These are phyloP conservation scores for Potentilla sterilis DNA, from an alignment of 306 rosid genomes.

Conservation along the genomic window DNA sequence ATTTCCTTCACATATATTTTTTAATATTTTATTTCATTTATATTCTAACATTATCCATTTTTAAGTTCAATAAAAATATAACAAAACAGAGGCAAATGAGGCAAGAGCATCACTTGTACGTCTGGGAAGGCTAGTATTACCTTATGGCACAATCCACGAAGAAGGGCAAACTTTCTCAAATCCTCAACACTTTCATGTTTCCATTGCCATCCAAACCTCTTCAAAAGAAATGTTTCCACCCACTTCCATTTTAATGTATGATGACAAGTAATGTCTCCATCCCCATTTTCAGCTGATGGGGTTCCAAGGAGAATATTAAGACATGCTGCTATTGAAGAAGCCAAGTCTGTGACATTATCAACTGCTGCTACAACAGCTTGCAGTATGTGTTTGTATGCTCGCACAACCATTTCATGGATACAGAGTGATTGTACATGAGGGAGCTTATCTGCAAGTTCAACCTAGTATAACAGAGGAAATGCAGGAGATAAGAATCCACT, in stretches of 20 bases:
- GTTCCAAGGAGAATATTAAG: slow-evolving; percentile 80
- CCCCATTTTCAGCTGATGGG: slow-evolving; percentile 50
- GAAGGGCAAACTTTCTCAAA: slow-evolving; percentile 81
- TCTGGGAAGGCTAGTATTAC: slow-evolving; percentile 30
- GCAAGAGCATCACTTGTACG: neutral
- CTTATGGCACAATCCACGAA: slow-evolving; percentile 95
- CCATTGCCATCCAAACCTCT: slow-evolving; percentile 92
- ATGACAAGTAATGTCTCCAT: slow-evolving; percentile 44
- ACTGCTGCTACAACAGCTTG: slow-evolving; percentile 90
- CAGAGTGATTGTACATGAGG: slow-evolving; percentile 97
- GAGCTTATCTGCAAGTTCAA: slow-evolving; percentile 95
- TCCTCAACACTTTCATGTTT: slow-evolving; percentile 59
- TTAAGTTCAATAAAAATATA: neutral
- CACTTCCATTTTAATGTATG: slow-evolving; percentile 76
- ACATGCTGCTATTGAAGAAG: slow-evolving; percentile 80
- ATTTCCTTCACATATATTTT: neutral
- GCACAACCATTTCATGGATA: slow-evolving; percentile 88
- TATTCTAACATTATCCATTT: neutral
- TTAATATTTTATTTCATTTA: neutral
- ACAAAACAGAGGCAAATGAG: neutral
- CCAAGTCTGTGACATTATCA: slow-evolving; percentile 68
- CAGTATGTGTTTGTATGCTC: slow-evolving; percentile 92
- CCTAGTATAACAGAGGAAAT: slow-evolving; percentile 46
- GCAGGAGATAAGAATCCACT: slow-evolving; percentile 35
- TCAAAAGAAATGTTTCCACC: slow-evolving; percentile 80